phyloP scores from a whole-genome alignment of 2,329 filamentous ascomycete genomes.

The Fusarium temperatum region DNA sequence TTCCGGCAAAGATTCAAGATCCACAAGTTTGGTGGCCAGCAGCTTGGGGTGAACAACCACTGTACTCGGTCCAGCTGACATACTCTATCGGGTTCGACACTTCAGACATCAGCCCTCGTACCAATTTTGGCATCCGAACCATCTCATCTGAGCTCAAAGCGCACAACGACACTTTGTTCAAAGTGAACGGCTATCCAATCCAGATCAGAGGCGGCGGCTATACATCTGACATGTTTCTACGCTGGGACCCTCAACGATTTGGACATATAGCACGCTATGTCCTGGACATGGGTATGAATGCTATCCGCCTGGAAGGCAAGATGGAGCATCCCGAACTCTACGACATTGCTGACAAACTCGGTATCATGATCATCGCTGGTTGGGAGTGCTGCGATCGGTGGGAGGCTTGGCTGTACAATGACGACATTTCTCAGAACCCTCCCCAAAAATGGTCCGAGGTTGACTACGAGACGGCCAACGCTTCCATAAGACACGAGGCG shows the following conservation, averaged over 20 bases:
- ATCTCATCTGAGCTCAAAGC: background rate
- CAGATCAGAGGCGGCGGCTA: background rate
- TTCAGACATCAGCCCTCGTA: background rate
- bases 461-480: background rate
- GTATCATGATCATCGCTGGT: background rate
- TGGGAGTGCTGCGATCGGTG: background rate
- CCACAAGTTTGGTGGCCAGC: background rate
- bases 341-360: background rate
- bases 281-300: background rate
- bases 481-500: background rate
- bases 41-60: background rate
- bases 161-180: background rate
- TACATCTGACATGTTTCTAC: background rate
- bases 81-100: background rate
- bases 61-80: background rate
- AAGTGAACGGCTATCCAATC: background rate
- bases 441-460: background rate
- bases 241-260: background rate
- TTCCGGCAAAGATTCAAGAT: background rate
- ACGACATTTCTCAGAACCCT: background rate
- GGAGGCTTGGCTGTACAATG: background rate
- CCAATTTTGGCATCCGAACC: background rate
- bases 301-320: background rate
- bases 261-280: background rate
- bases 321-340: background rate